Percentiles rank a stretch among this genome's conserved stretches.
phyloP scores from a whole-genome alignment of 345 rosid genomes.

The Eucalyptus marginata region DNA sequence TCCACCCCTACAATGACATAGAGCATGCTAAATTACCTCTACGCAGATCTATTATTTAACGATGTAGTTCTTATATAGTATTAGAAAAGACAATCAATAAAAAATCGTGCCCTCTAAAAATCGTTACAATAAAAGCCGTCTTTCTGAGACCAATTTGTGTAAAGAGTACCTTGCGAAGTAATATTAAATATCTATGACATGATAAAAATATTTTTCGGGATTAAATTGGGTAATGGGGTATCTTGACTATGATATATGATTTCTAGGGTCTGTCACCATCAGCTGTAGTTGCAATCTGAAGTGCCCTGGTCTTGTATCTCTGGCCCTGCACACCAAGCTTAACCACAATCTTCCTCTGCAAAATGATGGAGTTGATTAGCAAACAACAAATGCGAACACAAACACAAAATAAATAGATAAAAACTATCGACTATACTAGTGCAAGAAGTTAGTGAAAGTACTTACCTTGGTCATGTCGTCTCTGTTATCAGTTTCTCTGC shows the following conservation, averaged over 20 bases:
- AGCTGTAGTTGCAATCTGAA: background rate
- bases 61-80: background rate
- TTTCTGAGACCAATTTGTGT: background rate
- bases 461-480: background rate
- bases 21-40: background rate
- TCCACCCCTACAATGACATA: background rate
- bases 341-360: background rate
- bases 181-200: background rate
- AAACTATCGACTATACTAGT: background rate
- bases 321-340: background rate
- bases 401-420: background rate
- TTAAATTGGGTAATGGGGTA: background rate
- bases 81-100: no score
- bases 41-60: no score
- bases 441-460: no score
- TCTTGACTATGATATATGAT: background rate
- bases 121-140: background rate
- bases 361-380: background rate
- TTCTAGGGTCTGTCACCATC: background rate
- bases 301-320: background rate
- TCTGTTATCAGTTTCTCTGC: no score
- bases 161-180: background rate
- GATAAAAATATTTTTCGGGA: background rate
- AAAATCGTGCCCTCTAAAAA: background rate
- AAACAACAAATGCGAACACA: background rate